Base-by-base conservation (phyloP, 306 rosid species). In the Acacia crassicarpa region DNA sequence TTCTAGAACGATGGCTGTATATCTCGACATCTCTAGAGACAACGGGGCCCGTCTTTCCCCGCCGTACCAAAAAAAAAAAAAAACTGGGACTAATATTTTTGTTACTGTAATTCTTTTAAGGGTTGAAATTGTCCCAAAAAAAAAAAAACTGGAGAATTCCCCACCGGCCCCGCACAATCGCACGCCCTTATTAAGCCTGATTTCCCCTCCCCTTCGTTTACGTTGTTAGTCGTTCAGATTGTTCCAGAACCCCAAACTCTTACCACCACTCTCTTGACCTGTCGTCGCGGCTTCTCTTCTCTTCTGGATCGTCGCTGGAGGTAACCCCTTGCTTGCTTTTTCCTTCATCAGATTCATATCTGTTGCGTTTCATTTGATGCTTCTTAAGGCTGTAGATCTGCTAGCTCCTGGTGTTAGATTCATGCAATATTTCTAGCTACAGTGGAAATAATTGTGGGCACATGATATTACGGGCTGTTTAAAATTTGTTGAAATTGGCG, bases 1-100 rank as follows among this genome's bases (percentile, higher is more conserved):
- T 92, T 90, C 92, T 81, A 88, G 97, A 92, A 91, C 78, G 25
- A 75, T 12, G 44, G 85, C 9, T 15, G 75, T 62, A 27, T 13
- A 23, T 69, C 74, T 25, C 45, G 75, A 71, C 75, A 13, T 25
- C 56, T 71, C 75, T 45, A 40, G 67, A 84, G 79, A 67, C 87
- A 27, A 78, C 59, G 35, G 33, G 20, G 20, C 53, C 22, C 20
- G 74, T 22, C 35, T 12, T 40, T 13, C 16, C 12, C 19, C 48
- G n/a, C 27, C 1, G 11, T 19, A 6, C 33, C 6, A 51, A 51
- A 73, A 48, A 78, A 62, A 51, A 44, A 44, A 68, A 41, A 74
- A 78, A 6, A 17, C 58, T 1, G 0, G 14, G 72, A 38, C 41
- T 38, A 6, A 35, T 56, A 4, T 17, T 51, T 16, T 51, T 49